Conservation (phyloP, 306 rosid species). For the Dalbergia cultrata region DNA sequence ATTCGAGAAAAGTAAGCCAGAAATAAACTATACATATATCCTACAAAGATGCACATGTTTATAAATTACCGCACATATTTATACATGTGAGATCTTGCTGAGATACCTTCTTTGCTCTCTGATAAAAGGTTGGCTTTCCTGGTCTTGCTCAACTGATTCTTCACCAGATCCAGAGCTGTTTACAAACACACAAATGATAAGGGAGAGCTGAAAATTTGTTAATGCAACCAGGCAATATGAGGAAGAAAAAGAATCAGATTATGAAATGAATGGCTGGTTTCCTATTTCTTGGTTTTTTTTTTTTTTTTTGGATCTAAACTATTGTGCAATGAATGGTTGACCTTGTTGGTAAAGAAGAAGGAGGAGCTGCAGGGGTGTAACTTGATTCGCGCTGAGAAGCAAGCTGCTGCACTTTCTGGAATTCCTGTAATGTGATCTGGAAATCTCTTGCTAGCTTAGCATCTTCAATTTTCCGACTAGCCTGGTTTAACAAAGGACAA, state of each 20-base stretch:
- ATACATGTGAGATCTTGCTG: conserved; percentile 14
- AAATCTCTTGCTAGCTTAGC: conserved; percentile 88
- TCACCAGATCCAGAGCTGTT: conserved; percentile 64
- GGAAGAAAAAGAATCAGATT: not conserved
- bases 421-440: conserved; percentile 76
- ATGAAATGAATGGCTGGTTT: not conserved
- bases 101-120: conserved; percentile 67
- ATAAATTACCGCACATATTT: not conserved
- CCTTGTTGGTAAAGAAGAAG: conserved; percentile 55
- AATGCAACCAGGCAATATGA: not conserved
- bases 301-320: not conserved
- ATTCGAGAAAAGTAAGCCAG: conserved; percentile 10
- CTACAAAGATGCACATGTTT: conserved; percentile 5
- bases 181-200: conserved; percentile 28
- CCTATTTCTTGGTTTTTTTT: not conserved
- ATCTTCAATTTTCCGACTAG: conserved; percentile 72
- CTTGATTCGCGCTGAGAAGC: conserved; percentile 80
- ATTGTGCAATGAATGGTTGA: conserved; percentile 29
- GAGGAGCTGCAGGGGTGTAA: conserved; percentile 60
- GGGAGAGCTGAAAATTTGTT: conserved; percentile 17
- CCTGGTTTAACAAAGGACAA: conserved; percentile 47
- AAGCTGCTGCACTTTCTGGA: conserved; percentile 80
- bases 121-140: conserved; percentile 67
- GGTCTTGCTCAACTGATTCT: conserved; percentile 52
- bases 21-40: not conserved